Evolutionary conservation across 139 green algal species (phyloP).

Genomic region (Mychonastes homosphaera): DNA sequence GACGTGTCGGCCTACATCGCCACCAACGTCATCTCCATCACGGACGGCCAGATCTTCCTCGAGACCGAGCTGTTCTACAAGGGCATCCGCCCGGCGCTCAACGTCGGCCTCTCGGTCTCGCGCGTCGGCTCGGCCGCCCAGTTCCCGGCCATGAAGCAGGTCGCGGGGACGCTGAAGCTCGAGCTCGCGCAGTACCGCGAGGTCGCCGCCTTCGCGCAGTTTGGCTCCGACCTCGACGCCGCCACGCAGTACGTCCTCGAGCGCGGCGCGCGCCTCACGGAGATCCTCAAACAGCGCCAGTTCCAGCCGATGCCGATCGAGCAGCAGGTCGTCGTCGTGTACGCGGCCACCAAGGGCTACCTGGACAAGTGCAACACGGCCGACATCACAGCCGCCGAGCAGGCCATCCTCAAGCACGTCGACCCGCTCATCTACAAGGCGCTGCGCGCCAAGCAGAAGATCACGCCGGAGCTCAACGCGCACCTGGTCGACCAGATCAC

Average conservation of each 20-base stretch:
- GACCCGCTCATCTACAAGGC: slow-evolving; percentile 43
- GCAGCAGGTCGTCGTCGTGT: slow-evolving; percentile 54
- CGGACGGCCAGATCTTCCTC: slow-evolving; percentile 84
- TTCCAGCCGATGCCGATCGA: slow-evolving; percentile 78
- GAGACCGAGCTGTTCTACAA: slow-evolving; percentile 86
- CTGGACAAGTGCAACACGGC: slow-evolving; percentile 46
- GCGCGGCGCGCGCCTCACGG: slow-evolving; percentile 69
- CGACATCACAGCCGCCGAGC: slow-evolving; percentile 25
- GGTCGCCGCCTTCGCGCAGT: slow-evolving; percentile 82
- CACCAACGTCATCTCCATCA: slow-evolving; percentile 91
- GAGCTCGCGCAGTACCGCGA: slow-evolving; percentile 71
- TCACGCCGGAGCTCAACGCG: slow-evolving; percentile 42
- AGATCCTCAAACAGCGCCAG: slow-evolving; percentile 87
- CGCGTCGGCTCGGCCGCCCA: slow-evolving; percentile 79
- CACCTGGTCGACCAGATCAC: slow-evolving; percentile 33
- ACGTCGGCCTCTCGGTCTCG: slow-evolving; percentile 77
- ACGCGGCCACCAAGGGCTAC: slow-evolving; percentile 75
- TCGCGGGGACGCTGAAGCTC: slow-evolving; percentile 13
- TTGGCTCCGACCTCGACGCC: slow-evolving; percentile 80
- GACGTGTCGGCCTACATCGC: slow-evolving; percentile 84
- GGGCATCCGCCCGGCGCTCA: slow-evolving; percentile 75
- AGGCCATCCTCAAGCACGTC: slow-evolving; percentile 42
- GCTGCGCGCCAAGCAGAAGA: slow-evolving; percentile 31
- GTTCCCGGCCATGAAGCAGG: slow-evolving; percentile 83
- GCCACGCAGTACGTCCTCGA: slow-evolving; percentile 82